Base-by-base conservation (phyloP, 2,329 filamentous ascomycete species). In the Talaromyces sp. region DNA sequence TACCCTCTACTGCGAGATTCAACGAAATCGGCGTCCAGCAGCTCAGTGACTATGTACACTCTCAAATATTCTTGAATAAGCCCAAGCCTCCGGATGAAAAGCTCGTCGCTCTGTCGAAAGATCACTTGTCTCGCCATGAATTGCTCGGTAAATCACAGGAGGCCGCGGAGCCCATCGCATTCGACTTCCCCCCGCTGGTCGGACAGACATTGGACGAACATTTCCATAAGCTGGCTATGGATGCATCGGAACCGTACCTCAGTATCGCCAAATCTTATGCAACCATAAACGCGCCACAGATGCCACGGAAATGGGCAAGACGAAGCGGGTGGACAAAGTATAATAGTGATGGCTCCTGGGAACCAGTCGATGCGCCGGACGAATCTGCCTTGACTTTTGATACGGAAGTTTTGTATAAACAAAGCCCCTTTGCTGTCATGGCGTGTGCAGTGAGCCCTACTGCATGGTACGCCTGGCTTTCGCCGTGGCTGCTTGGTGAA, bases 391-490 rank as follows among this genome's bases (percentile, higher is more conserved):
- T 98, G 63, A 93, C 91, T 43, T 99, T 99, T 72, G 95, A 99
- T 78, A 96, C 93, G 0, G 95, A 99, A 78, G 93, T 97, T 56
- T 89, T 99, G 89, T 99, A 90, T 86, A 96, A 96, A 75, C 88
- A 95, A 74, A 94, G 89, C 69, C 89, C 91, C 0, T 99, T 92
- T 77, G 93, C 96, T 0, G 92, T 97, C 65, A 98, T 99, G 92
- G 95, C 96, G 25, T 98, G 94, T 75, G 95, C 96, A 15, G 91
- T 89, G 19, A 93, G 93, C 70, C 89, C 92, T 0, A 93, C 88
- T 2, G 89, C 93, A 34, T 99, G 96, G 96, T 99, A 99, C 80
- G 92, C 90, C 0, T 99, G 95, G 95, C 78, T 99, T 62, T 99
- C 95, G 13, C 95, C 95, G 0, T 99, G 94, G 94, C 81, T 99